Conservation (phyloP, 163 green algal species). For the Scenedesmus sp. region DNA sequence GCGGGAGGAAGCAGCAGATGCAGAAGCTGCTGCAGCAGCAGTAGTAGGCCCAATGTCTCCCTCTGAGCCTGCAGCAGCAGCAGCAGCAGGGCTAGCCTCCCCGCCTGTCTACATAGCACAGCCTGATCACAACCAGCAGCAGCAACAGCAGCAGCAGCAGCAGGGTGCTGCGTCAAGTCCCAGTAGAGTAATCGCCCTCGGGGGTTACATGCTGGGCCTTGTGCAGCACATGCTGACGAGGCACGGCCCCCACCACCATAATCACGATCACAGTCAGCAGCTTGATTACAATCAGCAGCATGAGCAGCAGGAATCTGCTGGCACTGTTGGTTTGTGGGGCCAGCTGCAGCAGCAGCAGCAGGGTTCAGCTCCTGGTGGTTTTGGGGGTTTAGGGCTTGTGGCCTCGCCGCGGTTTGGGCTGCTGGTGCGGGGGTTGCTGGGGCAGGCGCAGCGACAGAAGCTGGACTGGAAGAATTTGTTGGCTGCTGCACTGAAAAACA, state of each 20-base stretch:
- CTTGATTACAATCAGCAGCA: background rate
- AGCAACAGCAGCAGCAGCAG: constrained; percentile 36
- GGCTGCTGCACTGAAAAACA: background rate
- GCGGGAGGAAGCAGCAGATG: background rate
- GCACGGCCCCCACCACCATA: background rate
- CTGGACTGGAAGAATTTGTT: background rate
- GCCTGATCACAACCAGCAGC: background rate
- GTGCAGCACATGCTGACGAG: constrained; percentile 11
- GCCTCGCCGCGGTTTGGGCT: background rate
- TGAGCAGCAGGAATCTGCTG: background rate
- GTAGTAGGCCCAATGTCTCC: background rate
- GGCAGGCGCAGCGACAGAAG: background rate
- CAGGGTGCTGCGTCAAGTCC: background rate
- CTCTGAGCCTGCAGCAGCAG: constrained; percentile 5
- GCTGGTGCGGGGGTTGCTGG: background rate
- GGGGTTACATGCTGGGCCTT: constrained; percentile 3
- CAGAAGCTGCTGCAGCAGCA: background rate
- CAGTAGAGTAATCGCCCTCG: background rate
- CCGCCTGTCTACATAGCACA: background rate
- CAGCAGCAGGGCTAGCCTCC: background rate
- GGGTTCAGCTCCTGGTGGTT: background rate
- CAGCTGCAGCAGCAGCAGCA: background rate
- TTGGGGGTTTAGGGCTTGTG: background rate
- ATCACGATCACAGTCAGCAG: background rate
- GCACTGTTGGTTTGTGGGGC: too few relatives aligned